phyloP scores from a whole-genome alignment of 2,329 filamentous ascomycete genomes.

The Aureobasidium sp. region DNA sequence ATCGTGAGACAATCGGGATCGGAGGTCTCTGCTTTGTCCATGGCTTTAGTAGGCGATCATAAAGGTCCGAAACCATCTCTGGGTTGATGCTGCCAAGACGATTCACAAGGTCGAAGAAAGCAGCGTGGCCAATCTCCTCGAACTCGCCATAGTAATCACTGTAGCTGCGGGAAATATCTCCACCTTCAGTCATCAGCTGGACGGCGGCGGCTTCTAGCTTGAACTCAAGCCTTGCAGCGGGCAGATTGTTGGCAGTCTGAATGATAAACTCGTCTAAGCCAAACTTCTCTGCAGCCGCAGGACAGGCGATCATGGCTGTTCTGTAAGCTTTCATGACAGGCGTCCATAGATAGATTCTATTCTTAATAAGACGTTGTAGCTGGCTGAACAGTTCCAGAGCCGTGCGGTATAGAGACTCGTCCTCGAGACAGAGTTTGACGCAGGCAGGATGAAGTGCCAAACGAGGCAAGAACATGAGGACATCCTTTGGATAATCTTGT shows the following conservation, averaged over 20 bases:
- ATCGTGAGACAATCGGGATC: conserved; percentile 39
- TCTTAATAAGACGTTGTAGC: conserved; percentile 21
- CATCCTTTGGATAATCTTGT: conserved; percentile 39
- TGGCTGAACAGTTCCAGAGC: conserved; percentile 15
- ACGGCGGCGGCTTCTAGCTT: conserved; percentile 39
- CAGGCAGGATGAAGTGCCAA: conserved; percentile 33
- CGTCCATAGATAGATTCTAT: conserved; percentile 27
- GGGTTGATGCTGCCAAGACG: conserved; percentile 30
- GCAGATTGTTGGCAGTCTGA: conserved; percentile 35
- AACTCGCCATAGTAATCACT: conserved; percentile 39
- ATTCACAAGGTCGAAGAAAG: conserved; percentile 39
- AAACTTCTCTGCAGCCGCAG: conserved; percentile 28
- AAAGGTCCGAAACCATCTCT: conserved; percentile 24
- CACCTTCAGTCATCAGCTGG: conserved; percentile 25
- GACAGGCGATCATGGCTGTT: conserved; percentile 21
- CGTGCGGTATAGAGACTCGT: not conserved
- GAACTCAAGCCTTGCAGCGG: conserved; percentile 38
- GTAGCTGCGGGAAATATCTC: conserved; percentile 29
- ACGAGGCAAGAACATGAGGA: conserved; percentile 32
- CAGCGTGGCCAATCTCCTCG: conserved; percentile 39
- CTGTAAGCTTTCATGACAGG: conserved; percentile 26
- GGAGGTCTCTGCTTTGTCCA: conserved; percentile 40
- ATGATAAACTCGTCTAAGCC: conserved; percentile 35
- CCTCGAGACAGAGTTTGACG: conserved; percentile 22
- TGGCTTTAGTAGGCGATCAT: conserved; percentile 33